Conservation (phyloP, 1,139 yeast species). For the Trichomonascaceae sp. region DNA sequence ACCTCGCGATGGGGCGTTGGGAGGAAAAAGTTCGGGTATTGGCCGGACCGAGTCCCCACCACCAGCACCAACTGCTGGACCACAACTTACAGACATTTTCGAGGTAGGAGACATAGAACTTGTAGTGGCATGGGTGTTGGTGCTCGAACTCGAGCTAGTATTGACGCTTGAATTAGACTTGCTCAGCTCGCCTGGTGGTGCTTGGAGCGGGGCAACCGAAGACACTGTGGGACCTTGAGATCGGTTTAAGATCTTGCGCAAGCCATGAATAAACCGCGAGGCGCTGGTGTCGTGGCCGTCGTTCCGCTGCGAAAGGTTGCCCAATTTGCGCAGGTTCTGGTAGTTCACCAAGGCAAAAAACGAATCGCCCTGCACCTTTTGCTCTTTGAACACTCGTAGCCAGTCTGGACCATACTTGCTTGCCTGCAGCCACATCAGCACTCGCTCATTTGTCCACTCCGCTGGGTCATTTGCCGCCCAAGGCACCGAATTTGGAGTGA, state of each 20-base stretch:
- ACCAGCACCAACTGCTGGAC: too few relatives aligned
- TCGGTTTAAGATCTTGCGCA: conserved; percentile 36
- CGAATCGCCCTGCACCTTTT: conserved; percentile 48
- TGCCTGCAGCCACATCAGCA: conserved; percentile 50
- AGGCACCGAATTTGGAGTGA: conserved; percentile 12
- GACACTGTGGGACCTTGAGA: conserved; percentile 13
- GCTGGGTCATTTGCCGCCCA: conserved; percentile 26
- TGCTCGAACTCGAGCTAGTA: too few relatives aligned
- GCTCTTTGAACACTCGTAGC: conserved; percentile 47
- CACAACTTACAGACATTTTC: too few relatives aligned
- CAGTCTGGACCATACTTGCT: conserved; percentile 63
- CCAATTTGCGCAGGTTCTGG: conserved; percentile 35
- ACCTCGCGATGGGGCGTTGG: too few relatives aligned
- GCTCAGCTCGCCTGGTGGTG: too few relatives aligned
- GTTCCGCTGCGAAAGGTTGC: conserved; percentile 27
- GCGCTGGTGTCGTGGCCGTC: conserved; percentile 36
- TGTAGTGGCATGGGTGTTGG: too few relatives aligned
- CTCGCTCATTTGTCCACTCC: conserved; percentile 61
- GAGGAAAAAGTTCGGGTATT: too few relatives aligned
- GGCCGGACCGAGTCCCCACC: too few relatives aligned
- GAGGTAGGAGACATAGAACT: too few relatives aligned
- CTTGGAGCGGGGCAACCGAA: too few relatives aligned
- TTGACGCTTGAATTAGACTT: too few relatives aligned
- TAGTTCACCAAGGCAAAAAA: conserved; percentile 61
- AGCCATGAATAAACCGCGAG: conserved; percentile 40